Evolutionary conservation across 1,284 basidiomycete species (phyloP), one percentile per base, ranked within the genome.

Genomic region (Salmacisia buchloeana): DNA sequence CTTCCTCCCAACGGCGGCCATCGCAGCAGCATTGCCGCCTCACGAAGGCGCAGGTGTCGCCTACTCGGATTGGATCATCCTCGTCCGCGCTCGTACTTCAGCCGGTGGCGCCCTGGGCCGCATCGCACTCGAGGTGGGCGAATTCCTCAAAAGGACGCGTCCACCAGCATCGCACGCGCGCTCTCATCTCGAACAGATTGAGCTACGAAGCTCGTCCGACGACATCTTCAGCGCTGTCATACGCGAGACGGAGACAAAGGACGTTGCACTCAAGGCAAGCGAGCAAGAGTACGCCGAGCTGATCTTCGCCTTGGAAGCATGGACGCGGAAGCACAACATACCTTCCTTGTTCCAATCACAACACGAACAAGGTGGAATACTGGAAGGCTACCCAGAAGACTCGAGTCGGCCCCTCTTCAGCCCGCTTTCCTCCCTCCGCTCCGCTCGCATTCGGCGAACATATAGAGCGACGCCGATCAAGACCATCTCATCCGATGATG

Each of bases 11-110:
- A 54, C 49, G 1, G 49, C 49, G 27, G 49, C 49, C 49, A 54
- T 54, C 29, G 49, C 49, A 54, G 49, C 49, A 15, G 49, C 49
- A 18, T n/a, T 54, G 12, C 49, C 49, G 9, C 49, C 49, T 5
- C 49, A 54, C 27, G 49, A 54, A 33, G 49, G 27, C 25, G 25
- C 49, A 54, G 49, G 49, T n/a, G 49, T 54, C 7, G 49, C 49
- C 12, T 54, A 54, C 31, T 15, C 49, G 29, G 49, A 54, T 31
- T 54, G 49, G 49, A 33, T 54, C 49, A 33, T 54, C 29, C 49
- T 54, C 49, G 34, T 54, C 13, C 49, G 29, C 27, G 49, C 49
- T 13, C 25, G 21, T 3, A 54, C 49, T 3, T 54, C 49, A 15
- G 49, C 49, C 10, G 49, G 49, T 33, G 49, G 49, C 29, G 27